These are phyloP conservation scores for Leccinum uliginosum DNA, from an alignment of 768 basidiomycete species.

Conservation along the genomic window DNA sequence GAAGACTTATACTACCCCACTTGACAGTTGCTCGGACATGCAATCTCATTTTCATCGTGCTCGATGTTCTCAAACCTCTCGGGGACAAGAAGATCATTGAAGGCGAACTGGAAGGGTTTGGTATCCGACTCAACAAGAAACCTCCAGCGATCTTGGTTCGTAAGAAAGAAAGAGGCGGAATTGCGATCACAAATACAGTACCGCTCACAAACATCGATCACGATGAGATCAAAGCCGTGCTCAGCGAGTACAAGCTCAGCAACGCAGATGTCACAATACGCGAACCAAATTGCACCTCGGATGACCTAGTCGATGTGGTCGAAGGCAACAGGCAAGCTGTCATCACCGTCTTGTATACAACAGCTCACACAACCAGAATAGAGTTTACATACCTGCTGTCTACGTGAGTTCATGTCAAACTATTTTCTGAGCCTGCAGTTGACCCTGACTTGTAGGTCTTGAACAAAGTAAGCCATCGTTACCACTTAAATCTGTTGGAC, in stretches of 20 bases:
- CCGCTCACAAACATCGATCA: constrained; percentile 94
- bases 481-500: not conserved
- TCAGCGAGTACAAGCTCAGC: constrained; percentile 87
- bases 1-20: constrained; percentile 2
- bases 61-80: constrained; percentile 97
- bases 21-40: constrained; percentile 89
- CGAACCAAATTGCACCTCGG: constrained; percentile 86
- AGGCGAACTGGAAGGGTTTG: constrained; percentile 94
- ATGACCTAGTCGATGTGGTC: constrained; percentile 95
- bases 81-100: constrained; percentile 93
- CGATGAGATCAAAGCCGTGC: constrained; percentile 92
- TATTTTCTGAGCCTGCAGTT: not conserved
- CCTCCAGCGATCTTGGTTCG: constrained; percentile 84
- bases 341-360: not conserved
- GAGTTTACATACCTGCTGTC: constrained; percentile 89
- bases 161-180: constrained; percentile 84
- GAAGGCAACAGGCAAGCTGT: constrained; percentile 79
- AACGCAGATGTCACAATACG: constrained; percentile 92
- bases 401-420: constrained; percentile 52
- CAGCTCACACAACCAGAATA: constrained; percentile 26
- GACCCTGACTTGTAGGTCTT: constrained; percentile 47
- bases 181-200: constrained; percentile 95
- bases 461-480: constrained; percentile 59
- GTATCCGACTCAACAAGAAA: constrained; percentile 92
- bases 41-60: constrained; percentile 96